A percentile compares a stretch with the other conserved stretches of the same genome.
phyloP scores from a whole-genome alignment of 2,329 filamentous ascomycete genomes.

The Fusarium annulatum region DNA sequence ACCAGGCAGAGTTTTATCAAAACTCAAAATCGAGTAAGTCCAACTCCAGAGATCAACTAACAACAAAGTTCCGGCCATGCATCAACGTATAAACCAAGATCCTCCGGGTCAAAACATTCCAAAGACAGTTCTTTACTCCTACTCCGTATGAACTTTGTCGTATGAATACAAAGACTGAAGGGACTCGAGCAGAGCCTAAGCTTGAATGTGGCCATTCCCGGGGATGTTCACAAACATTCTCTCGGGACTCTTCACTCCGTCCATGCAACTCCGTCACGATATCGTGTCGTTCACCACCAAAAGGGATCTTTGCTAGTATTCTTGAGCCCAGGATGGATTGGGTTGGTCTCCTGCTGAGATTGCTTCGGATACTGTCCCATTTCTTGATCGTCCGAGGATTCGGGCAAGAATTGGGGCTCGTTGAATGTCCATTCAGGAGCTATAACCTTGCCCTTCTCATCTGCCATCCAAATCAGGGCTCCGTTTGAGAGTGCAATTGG shows the following conservation, averaged over 20 bases:
- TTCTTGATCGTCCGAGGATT: neutral
- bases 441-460: conserved; percentile 5
- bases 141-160: neutral
- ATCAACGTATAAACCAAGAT: neutral
- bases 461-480: conserved; percentile 17
- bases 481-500: conserved; percentile 11
- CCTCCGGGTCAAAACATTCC: neutral
- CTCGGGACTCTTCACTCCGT: neutral
- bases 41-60: neutral
- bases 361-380: neutral
- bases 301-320: conserved; percentile 1
- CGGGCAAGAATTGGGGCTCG: neutral
- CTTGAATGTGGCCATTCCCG: neutral
- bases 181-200: neutral
- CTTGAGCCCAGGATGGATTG: conserved; percentile 3
- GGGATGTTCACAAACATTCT: neutral
- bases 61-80: neutral
- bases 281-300: neutral
- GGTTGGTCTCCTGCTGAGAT: neutral
- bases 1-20: neutral
- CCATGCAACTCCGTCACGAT: neutral
- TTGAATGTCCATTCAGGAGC: conserved; percentile 25
- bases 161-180: neutral
- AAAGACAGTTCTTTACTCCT: neutral
- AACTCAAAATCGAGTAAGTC: neutral